Percentiles rank a stretch among this genome's conserved stretches.
phyloP scores from a whole-genome alignment of 495 filamentous ascomycete species.

The Penicillium longicatenatum region DNA sequence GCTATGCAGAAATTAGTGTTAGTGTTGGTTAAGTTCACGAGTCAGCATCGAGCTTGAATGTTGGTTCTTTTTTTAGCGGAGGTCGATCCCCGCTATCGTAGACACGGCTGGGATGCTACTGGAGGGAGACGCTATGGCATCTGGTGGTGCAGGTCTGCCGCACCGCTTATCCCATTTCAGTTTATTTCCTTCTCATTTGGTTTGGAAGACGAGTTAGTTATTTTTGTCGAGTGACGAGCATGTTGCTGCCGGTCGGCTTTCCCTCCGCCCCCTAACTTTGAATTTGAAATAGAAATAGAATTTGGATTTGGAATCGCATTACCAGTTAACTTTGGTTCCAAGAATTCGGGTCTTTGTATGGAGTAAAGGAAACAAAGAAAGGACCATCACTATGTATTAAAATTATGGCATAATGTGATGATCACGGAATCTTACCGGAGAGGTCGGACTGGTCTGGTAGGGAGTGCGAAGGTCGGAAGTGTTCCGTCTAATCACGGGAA shows the following conservation, averaged over 20 bases:
- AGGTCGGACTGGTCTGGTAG: background rate
- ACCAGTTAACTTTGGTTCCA: no score
- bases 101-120: conserved; percentile 7
- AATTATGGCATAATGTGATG: no score
- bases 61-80: conserved; percentile 21
- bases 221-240: background rate
- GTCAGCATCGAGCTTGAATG: conserved; percentile 9
- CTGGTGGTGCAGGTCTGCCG: background rate
- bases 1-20: conserved; percentile 8
- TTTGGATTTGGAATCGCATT: no score
- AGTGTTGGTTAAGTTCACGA: conserved; percentile 6
- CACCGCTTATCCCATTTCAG: background rate
- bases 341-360: no score
- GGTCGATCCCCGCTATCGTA: conserved; percentile 4
- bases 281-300: background rate
- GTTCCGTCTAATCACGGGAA: background rate
- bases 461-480: background rate
- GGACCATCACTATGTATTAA: no score
- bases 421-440: conserved; percentile 1
- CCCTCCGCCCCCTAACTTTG: background rate
- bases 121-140: background rate
- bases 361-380: no score
- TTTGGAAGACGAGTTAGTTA: no score
- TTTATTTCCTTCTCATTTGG: background rate
- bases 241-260: background rate